These are phyloP conservation scores for Pichia sp. DNA, from an alignment of 1,139 yeast species.

Conservation along the genomic window DNA sequence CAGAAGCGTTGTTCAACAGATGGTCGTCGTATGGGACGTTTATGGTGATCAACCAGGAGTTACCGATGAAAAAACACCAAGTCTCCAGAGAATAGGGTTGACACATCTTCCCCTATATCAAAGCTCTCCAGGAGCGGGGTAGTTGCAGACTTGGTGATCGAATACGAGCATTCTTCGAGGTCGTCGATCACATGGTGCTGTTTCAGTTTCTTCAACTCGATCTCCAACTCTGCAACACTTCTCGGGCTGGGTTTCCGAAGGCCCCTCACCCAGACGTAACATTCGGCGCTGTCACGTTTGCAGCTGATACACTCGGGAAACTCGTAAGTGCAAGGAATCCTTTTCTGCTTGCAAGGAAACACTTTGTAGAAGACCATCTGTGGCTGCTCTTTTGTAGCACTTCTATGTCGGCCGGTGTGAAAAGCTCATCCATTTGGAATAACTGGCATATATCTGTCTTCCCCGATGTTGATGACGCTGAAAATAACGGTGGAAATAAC, in stretches of 20 bases:
- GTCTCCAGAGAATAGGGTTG: too few relatives aligned
- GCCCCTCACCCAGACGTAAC: constrained; percentile 23
- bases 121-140: constrained; percentile 18
- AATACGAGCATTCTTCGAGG: constrained; percentile 18
- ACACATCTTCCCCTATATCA: constrained; percentile 9
- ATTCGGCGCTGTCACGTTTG: constrained; percentile 14
- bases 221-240: constrained; percentile 22
- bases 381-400: constrained; percentile 5
- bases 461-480: too few relatives aligned
- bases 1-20: constrained; percentile 24
- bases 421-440: constrained; percentile 9
- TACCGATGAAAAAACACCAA: too few relatives aligned
- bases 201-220: constrained; percentile 15
- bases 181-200: constrained; percentile 16
- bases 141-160: constrained; percentile 17
- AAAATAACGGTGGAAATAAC: too few relatives aligned
- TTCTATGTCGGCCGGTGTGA: constrained; percentile 4
- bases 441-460: not conserved
- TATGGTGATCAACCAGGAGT: constrained; percentile 58
- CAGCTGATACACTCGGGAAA: constrained; percentile 22
- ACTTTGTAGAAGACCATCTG: constrained; percentile 16
- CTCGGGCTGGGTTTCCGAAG: constrained; percentile 20
- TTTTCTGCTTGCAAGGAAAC: constrained; percentile 20
- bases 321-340: constrained; percentile 18
- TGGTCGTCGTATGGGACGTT: constrained; percentile 77